Conservation (phyloP, 2,329 filamentous ascomycete species). For the Aspergillus awamori region DNA sequence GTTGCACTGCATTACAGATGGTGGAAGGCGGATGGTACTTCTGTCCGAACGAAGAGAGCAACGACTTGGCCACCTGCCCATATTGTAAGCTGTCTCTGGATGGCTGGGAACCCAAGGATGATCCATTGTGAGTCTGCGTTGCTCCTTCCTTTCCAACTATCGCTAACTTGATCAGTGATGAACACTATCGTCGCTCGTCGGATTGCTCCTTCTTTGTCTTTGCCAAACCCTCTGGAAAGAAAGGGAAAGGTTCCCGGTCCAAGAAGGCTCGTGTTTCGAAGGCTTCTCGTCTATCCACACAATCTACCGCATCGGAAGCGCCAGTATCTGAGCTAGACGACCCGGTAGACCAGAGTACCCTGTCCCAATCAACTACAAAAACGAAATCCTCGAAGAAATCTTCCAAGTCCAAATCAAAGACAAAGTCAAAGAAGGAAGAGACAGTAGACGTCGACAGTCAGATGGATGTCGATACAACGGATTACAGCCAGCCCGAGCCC, state of each 20-base stretch:
- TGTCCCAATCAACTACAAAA: slow-evolving; percentile 52
- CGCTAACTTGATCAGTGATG: slow-evolving; percentile 62
- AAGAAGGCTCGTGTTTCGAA: slow-evolving; percentile 67
- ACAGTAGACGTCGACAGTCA: slow-evolving; percentile 48
- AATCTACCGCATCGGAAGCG: slow-evolving; percentile 53
- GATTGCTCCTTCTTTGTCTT: slow-evolving; percentile 82
- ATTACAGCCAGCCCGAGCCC: slow-evolving; percentile 32
- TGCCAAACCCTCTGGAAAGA: slow-evolving; percentile 53
- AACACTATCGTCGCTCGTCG: slow-evolving; percentile 78
- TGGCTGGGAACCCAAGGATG: slow-evolving; percentile 91
- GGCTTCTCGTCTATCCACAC: slow-evolving; percentile 64
- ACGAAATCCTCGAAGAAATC: slow-evolving; percentile 56
- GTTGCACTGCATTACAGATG: slow-evolving; percentile 58
- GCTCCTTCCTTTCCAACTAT: slow-evolving; percentile 20
- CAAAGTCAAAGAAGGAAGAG: slow-evolving; percentile 43
- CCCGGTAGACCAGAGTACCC: slow-evolving; percentile 60
- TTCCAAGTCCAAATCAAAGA: slow-evolving; percentile 40
- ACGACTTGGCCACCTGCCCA: slow-evolving; percentile 87
- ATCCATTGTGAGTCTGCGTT: slow-evolving; percentile 70
- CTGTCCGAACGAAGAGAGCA: slow-evolving; percentile 77
- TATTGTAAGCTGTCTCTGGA: slow-evolving; percentile 90
- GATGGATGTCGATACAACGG: slow-evolving; percentile 34
- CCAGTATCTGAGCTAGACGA: slow-evolving; percentile 50
- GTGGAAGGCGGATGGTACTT: slow-evolving; percentile 93
- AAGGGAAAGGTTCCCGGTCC: slow-evolving; percentile 60